Base-by-base conservation (phyloP, 495 filamentous ascomycete genomes). In the Pyronema domesticum region DNA sequence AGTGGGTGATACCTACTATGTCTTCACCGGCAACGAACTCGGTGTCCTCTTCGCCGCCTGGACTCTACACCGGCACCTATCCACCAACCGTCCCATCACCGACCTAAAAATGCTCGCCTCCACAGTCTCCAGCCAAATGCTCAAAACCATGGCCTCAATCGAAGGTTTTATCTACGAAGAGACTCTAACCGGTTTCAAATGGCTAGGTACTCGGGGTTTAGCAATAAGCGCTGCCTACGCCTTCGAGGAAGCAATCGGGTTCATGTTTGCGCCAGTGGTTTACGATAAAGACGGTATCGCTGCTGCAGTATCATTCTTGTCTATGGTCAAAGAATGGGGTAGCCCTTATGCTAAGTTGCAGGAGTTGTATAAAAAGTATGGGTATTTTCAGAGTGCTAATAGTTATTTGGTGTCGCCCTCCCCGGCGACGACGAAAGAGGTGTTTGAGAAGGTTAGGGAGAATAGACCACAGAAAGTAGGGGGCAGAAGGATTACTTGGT, bases 141-240 rank as follows among this genome's bases (percentile, higher is more conserved):
- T 86, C 3, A 63, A 69, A 9, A 69, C 72, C 18, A 78, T 84
- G 68, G 80, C 80, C 6, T 56, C 63, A 40, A 65, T 70, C 18
- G 74, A 75, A 60, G 76, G 75, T 5, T 76, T 82, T 51, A 63
- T 70, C 36, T 80, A 76, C 58, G 67, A 72, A 42, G 80, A 85
- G 59, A 82, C 81, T 4, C 69, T 86, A 13, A 86, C 82, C 0
- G 82, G 82, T 3, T 86, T 86, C 68, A 86, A 86, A 65, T 86
- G 82, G 82, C 74, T 86, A 68, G 63, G 63, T 5, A 60, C 64
- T 18, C 56, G 54, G 46, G 63, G 63, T 19, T 47, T 65, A 15
- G 18, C 37, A 1, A 13, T 54, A 9, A 65, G 70, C 13, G 72
- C 76, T 0, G 66, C 71, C 3, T 85, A 77, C 63, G 80, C 79